Conservation (phyloP, 2,329 filamentous ascomycete genomes). For the Stagonosporopsis chrysanthemi region DNA sequence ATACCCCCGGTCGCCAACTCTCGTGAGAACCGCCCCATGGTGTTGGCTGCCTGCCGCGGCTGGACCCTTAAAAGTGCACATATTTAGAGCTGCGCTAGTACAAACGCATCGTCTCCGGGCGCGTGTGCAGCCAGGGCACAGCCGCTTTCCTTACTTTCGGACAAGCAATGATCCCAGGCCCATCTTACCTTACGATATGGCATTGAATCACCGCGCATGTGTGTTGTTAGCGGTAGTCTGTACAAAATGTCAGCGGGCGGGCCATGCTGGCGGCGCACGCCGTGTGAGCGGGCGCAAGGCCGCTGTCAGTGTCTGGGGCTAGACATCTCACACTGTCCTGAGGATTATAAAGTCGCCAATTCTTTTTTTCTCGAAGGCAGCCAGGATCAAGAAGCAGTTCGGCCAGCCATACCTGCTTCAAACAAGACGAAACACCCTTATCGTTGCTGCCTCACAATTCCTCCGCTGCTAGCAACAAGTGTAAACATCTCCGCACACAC, state of each 20-base stretch:
- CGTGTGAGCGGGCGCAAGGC: constrained; percentile 8
- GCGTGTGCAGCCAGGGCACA: constrained; percentile 15
- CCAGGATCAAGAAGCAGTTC: neutral
- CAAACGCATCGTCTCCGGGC: constrained; percentile 2
- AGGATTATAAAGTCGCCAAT: constrained; percentile 16
- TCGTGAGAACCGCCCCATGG: constrained; percentile 4
- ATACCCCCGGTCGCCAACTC: constrained; percentile 4
- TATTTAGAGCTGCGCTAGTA: constrained; percentile 9
- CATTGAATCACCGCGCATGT: constrained; percentile 8
- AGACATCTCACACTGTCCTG: constrained; percentile 16
- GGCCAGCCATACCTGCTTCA: neutral
- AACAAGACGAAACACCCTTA: neutral
- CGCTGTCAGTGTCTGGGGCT: constrained; percentile 14
- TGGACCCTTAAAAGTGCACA: constrained; percentile 12
- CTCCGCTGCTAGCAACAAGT: neutral
- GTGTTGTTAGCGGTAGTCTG: constrained; percentile 2
- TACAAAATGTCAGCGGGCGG: neutral
- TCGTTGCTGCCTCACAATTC: neutral
- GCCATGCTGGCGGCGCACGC: constrained; percentile 8
- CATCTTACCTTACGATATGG: constrained; percentile 7
- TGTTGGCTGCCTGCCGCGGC: constrained; percentile 7
- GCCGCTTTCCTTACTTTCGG: constrained; percentile 10
- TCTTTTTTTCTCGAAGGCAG: constrained; percentile 2
- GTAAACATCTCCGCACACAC: constrained; percentile 1
- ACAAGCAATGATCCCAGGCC: constrained; percentile 5